These are phyloP conservation scores for Candida sanyaensis DNA, from an alignment of 1,139 yeast species.

Conservation along the genomic window DNA sequence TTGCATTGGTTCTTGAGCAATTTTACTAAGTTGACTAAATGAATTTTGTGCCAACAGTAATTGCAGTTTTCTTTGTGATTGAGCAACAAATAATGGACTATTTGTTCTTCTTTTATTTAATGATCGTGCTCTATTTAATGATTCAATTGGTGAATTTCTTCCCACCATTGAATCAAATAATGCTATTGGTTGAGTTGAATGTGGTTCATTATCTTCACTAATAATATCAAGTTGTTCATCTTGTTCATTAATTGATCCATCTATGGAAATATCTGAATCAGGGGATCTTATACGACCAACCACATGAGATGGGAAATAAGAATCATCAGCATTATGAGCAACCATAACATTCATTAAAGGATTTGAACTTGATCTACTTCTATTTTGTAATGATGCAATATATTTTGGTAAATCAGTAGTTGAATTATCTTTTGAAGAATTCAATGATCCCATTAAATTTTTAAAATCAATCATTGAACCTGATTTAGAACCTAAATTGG, in stretches of 20 bases:
- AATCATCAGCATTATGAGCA: slow-evolving; percentile 24
- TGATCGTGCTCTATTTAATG: slow-evolving; percentile 31
- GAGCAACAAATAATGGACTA: slow-evolving; percentile 15
- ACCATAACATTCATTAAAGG: slow-evolving; percentile 19
- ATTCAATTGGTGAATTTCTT: slow-evolving; percentile 19
- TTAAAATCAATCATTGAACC: slow-evolving; percentile 5
- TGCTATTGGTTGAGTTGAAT: neutral
- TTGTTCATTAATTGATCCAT: slow-evolving; percentile 16
- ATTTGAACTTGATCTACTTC: slow-evolving; percentile 25
- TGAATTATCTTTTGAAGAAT: slow-evolving; percentile 26
- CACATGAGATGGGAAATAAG: slow-evolving; percentile 31
- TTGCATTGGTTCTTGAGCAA: neutral
- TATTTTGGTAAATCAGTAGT: slow-evolving; percentile 29
- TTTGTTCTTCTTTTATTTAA: slow-evolving; percentile 26
- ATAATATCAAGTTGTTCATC: slow-evolving; percentile 29
- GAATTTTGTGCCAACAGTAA: slow-evolving; percentile 4
- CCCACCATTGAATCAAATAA: slow-evolving; percentile 14
- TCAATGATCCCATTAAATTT: neutral
- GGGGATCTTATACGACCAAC: slow-evolving; percentile 19
- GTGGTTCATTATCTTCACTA: slow-evolving; percentile 19
- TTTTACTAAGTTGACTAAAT: slow-evolving; percentile 3
- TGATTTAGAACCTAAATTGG: neutral
- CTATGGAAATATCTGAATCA: slow-evolving; percentile 20
- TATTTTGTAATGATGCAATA: slow-evolving; percentile 13
- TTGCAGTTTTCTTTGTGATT: slow-evolving; percentile 19